These are phyloP conservation scores for Diversispora epigaea DNA, from an alignment of 192 early-diverging fungal species.

Conservation along the genomic window DNA sequence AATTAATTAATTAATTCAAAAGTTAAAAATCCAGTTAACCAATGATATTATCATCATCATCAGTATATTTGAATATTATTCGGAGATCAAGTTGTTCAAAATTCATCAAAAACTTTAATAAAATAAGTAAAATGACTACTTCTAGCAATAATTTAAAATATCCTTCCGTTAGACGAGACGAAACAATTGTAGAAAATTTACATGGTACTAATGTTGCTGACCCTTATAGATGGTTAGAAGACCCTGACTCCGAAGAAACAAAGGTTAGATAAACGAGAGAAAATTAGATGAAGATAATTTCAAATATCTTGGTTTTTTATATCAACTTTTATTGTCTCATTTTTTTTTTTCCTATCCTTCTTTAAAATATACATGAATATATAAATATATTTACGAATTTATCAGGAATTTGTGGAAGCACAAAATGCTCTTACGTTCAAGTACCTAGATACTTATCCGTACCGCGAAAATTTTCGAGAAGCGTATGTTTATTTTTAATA, in stretches of 20 bases:
- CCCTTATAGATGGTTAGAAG: slow-evolving; percentile 69
- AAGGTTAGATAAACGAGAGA: slow-evolving; percentile 34
- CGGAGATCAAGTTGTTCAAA: too few relatives aligned
- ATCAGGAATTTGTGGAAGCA: slow-evolving; percentile 55
- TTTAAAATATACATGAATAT: not conserved
- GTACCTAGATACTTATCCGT: slow-evolving; percentile 46
- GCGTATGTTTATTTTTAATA: slow-evolving; percentile 27
- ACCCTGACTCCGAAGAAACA: slow-evolving; percentile 62
- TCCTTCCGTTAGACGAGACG: slow-evolving; percentile 54
- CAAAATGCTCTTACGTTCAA: slow-evolving; percentile 55
- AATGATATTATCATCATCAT: too few relatives aligned
- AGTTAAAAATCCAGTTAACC: too few relatives aligned
- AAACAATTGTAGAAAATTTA: slow-evolving; percentile 35
- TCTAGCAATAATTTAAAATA: slow-evolving; percentile 30
- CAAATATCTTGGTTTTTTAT: not conserved
- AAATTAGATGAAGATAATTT: not conserved
- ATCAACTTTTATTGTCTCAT: not conserved
- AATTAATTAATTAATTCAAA: too few relatives aligned
- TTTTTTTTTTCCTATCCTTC: too few relatives aligned
- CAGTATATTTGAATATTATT: too few relatives aligned
- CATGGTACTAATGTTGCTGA: slow-evolving; percentile 49
- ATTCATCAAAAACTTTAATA: too few relatives aligned
- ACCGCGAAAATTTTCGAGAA: slow-evolving; percentile 38
- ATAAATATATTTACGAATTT: too few relatives aligned
- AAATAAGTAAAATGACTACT: too few relatives aligned